Evolutionary conservation across 2,329 filamentous ascomycete genomes (phyloP).

Genomic region (Pyricularia sp.): DNA sequence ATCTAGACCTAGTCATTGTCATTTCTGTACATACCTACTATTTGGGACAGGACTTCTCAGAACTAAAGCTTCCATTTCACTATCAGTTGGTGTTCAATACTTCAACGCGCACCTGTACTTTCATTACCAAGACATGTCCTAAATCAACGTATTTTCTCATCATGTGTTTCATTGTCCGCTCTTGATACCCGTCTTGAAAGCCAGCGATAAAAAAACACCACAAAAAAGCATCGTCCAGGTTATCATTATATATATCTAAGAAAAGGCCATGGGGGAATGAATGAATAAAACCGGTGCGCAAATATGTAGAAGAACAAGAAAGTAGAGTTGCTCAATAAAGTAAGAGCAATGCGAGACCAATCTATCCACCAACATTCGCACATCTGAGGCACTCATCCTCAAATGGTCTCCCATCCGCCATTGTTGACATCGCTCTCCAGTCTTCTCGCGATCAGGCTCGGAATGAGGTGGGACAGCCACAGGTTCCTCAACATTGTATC

Average conservation of each 20-base stretch:
- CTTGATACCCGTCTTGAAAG: neutral
- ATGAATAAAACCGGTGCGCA: neutral
- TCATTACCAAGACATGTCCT: too few relatives aligned
- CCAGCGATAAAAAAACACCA: neutral
- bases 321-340: neutral
- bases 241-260: neutral
- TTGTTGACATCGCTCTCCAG: constrained; percentile 95
- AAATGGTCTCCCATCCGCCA: constrained; percentile 90
- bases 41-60: too few relatives aligned
- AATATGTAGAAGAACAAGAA: neutral
- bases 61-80: too few relatives aligned
- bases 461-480: constrained; percentile 80
- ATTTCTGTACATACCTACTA: too few relatives aligned
- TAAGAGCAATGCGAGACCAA: neutral
- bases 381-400: constrained; percentile 9
- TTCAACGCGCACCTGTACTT: too few relatives aligned
- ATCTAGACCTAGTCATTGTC: too few relatives aligned
- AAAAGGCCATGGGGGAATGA: too few relatives aligned
- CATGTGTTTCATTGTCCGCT: neutral
- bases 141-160: too few relatives aligned
- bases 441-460: constrained; percentile 80
- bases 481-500: constrained; percentile 77
- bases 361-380: neutral
- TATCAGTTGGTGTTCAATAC: too few relatives aligned
- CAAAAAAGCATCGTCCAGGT: neutral